Evolutionary conservation across 768 basidiomycete genomes (phyloP), one percentile per base, ranked within the genome.

Genomic region (Podaxis sp.): DNA sequence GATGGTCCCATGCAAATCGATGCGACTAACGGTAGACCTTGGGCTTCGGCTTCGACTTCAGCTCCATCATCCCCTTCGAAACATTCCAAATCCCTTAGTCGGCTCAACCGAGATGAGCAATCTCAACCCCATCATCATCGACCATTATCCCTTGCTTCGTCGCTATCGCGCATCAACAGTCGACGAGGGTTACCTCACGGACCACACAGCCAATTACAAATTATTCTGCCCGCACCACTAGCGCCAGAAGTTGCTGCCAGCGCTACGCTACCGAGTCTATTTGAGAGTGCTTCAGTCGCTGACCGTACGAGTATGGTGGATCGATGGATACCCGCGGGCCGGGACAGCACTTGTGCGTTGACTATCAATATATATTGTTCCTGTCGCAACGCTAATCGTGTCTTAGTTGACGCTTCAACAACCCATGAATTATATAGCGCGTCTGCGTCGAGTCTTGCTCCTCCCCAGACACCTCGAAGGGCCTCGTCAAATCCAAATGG

Each of bases 211-310:
- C 80, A 80, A 59, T 74, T 91, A 57, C 84, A 90, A 66, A 85
- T 92, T 57, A 74, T 93, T 15, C 76, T 91, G 3, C 91, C 91
- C 0, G 72, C 82, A 0, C 90, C 89, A 1, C 80, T 93, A 17
- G 83, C 82, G 1, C 76, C 64, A 81, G 11, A 70, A 71, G 43
- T 71, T 3, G 1, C 25, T 12, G 22, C 50, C 1, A 55, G 12
- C 37, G 2, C 47, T 2, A 36, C 25, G 25, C 50, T 37, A 49
- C 61, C 53, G 17, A 50, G 41, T 15, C 24, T 53, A 33, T 24
- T 15, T n/a, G 61, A 56, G 33, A 46, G 15, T 13, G 52, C 33
- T 36, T 4, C 24, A 22, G 41, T 50, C 8, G 22, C 29, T 41
- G 66, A 69, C 40, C 69, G 70, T 24, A 61, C 63, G 55, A 71